These are phyloP conservation scores for Pseudopithomyces chartarum DNA, from an alignment of 2,329 filamentous ascomycete genomes.

Conservation along the genomic window DNA sequence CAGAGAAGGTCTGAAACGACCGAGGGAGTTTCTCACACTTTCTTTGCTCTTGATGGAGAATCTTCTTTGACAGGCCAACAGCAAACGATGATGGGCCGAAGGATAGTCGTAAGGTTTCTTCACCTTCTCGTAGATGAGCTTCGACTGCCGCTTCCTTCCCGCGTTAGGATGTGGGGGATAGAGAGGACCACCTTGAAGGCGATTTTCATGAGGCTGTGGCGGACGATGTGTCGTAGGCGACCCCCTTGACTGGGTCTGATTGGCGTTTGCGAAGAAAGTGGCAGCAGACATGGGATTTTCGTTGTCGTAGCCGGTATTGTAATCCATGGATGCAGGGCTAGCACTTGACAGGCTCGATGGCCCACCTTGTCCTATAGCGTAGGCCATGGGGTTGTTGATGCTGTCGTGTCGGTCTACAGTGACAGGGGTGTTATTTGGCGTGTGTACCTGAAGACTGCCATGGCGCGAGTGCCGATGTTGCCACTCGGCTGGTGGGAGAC, in stretches of 20 bases:
- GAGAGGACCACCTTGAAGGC: slow-evolving; percentile 33
- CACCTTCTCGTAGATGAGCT: slow-evolving; percentile 85
- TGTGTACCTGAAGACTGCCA: slow-evolving; percentile 51
- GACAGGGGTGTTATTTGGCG: slow-evolving; percentile 48
- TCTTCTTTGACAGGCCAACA: slow-evolving; percentile 81
- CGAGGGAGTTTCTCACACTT: slow-evolving; percentile 82
- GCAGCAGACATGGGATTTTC: slow-evolving; percentile 45
- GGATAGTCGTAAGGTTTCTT: slow-evolving; percentile 92
- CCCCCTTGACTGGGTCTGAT: slow-evolving; percentile 32
- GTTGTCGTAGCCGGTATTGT: slow-evolving; percentile 49
- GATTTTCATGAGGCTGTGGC: slow-evolving; percentile 36
- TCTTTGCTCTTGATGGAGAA: slow-evolving; percentile 73
- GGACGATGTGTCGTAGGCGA: slow-evolving; percentile 34
- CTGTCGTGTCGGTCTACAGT: slow-evolving; percentile 42
- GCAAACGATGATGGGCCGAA: slow-evolving; percentile 85
- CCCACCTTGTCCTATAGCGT: slow-evolving; percentile 64
- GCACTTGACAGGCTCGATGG: slow-evolving; percentile 62
- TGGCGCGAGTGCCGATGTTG: slow-evolving; percentile 48
- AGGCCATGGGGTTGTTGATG: slow-evolving; percentile 57
- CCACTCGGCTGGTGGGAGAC: slow-evolving; percentile 39
- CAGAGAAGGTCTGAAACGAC: slow-evolving; percentile 89
- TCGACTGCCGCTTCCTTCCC: slow-evolving; percentile 60
- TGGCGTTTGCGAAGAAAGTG: slow-evolving; percentile 40
- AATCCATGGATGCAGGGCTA: slow-evolving; percentile 56
- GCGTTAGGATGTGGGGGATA: slow-evolving; percentile 40